phyloP scores from a whole-genome alignment of 352 stramenopile species.

The Pythium scleroteichum region DNA sequence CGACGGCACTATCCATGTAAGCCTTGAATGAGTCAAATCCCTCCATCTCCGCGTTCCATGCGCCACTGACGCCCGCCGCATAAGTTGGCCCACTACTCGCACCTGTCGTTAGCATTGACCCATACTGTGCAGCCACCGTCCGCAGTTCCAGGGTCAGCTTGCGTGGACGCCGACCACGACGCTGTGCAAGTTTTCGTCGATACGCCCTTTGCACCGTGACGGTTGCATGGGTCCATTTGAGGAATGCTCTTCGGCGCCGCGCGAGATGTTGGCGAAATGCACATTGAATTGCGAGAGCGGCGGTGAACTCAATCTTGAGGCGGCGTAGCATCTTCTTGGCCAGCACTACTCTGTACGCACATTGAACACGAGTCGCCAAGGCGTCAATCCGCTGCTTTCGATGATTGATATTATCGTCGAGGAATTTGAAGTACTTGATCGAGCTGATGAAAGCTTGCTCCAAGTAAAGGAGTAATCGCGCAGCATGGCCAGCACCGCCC shows the following conservation, averaged over 20 bases:
- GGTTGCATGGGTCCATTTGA: constrained; percentile 51
- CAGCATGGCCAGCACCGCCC: not conserved
- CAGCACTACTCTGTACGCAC: constrained; percentile 36
- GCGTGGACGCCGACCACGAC: constrained; percentile 40
- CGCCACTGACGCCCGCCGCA: not conserved
- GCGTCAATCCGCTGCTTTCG: constrained; percentile 20
- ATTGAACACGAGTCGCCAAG: constrained; percentile 46
- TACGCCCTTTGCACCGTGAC: constrained; percentile 61
- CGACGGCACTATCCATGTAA: constrained; percentile 48
- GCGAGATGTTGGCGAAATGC: constrained; percentile 68
- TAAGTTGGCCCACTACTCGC: not conserved
- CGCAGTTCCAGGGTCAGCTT: constrained; percentile 50
- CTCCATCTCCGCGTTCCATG: constrained; percentile 53
- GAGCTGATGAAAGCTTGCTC: constrained; percentile 30
- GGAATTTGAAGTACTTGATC: constrained; percentile 58
- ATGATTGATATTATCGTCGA: constrained; percentile 38
- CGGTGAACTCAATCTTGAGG: constrained; percentile 33
- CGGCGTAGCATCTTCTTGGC: constrained; percentile 32
- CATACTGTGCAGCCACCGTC: constrained; percentile 44
- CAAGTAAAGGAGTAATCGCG: constrained; percentile 26
- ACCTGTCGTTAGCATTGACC: constrained; percentile 19
- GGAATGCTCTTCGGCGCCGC: constrained; percentile 44
- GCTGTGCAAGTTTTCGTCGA: constrained; percentile 42
- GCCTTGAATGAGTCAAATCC: constrained; percentile 59
- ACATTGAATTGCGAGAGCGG: constrained; percentile 61